A percentile compares a stretch with the other conserved stretches of the same genome.
These are phyloP conservation scores for Candida ovalis DNA, from an alignment of 805 yeast genomes.

Conservation along the genomic window DNA sequence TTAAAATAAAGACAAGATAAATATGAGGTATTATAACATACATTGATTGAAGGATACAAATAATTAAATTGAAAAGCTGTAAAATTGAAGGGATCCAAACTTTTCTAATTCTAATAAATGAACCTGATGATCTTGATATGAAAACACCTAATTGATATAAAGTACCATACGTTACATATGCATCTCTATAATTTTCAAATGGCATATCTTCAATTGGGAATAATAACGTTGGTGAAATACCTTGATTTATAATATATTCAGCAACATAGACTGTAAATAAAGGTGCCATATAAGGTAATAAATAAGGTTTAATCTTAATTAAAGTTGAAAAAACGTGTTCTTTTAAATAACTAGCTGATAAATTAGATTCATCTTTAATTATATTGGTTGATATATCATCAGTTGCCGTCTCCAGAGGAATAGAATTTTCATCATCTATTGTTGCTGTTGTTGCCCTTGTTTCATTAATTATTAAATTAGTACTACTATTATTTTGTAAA, in stretches of 20 bases:
- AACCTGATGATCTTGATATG: constrained; percentile 80
- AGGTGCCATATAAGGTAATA: constrained; percentile 78
- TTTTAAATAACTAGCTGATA: not conserved
- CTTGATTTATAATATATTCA: constrained; percentile 89
- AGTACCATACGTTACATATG: constrained; percentile 87
- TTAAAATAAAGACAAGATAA: constrained; percentile 56
- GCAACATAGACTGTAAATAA: constrained; percentile 76
- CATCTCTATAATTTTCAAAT: constrained; percentile 69
- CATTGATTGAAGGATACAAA: constrained; percentile 64
- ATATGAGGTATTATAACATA: constrained; percentile 54
- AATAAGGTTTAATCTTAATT: constrained; percentile 37
- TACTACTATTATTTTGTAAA: no score
- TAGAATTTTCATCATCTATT: not conserved
- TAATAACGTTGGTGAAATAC: constrained; percentile 81
- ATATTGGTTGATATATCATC: not conserved
- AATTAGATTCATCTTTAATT: not conserved
- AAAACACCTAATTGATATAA: constrained; percentile 91
- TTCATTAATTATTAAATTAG: no score
- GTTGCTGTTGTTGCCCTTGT: no score
- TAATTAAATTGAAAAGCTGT: constrained; percentile 59
- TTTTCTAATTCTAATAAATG: constrained; percentile 52
- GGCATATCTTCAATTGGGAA: constrained; percentile 73
- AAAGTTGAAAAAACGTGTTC: constrained; percentile 27
- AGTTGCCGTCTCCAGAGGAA: not conserved
- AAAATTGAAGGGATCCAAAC: constrained; percentile 62